A percentile compares a stretch with the other conserved stretches of the same genome.
Evolutionary conservation across 2,329 filamentous ascomycete species (phyloP).

Genomic region (Phaeosphaeriaceae sp.): DNA sequence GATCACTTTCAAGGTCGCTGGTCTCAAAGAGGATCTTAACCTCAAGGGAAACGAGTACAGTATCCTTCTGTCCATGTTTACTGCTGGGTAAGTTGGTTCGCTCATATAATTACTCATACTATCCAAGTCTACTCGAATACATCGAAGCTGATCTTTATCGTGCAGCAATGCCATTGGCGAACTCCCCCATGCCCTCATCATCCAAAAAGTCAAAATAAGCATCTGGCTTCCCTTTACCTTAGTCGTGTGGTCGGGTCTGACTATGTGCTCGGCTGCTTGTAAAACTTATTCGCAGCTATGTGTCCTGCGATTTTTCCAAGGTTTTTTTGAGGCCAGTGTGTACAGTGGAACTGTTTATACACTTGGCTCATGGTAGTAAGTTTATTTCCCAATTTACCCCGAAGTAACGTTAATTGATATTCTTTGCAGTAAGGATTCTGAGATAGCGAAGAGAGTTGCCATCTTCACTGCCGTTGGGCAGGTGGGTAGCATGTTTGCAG

Average conservation of each 20-base stretch:
- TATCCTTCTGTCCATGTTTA: constrained; percentile 30
- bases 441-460: constrained; percentile 33
- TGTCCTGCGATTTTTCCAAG: constrained; percentile 30
- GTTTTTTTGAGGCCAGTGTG: constrained; percentile 26
- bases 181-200: constrained; percentile 28
- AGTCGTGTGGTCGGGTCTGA: constrained; percentile 30
- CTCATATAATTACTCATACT: no score
- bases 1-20: constrained; percentile 15
- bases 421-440: constrained; percentile 21
- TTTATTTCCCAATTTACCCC: background rate
- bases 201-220: constrained; percentile 30
- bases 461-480: constrained; percentile 34
- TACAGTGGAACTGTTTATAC: constrained; percentile 33
- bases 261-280: constrained; percentile 34
- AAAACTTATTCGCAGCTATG: constrained; percentile 28
- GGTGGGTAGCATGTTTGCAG: constrained; percentile 34
- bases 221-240: constrained; percentile 33
- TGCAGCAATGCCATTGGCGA: constrained; percentile 26
- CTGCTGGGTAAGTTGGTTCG: constrained; percentile 20
- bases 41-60: constrained; percentile 34
- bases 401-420: background rate
- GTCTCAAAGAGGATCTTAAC: constrained; percentile 28
- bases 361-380: constrained; percentile 37
- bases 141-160: background rate
- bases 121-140: background rate